Conservation (phyloP, 352 stramenopile genomes). For the Pythium aphanidermatum region DNA sequence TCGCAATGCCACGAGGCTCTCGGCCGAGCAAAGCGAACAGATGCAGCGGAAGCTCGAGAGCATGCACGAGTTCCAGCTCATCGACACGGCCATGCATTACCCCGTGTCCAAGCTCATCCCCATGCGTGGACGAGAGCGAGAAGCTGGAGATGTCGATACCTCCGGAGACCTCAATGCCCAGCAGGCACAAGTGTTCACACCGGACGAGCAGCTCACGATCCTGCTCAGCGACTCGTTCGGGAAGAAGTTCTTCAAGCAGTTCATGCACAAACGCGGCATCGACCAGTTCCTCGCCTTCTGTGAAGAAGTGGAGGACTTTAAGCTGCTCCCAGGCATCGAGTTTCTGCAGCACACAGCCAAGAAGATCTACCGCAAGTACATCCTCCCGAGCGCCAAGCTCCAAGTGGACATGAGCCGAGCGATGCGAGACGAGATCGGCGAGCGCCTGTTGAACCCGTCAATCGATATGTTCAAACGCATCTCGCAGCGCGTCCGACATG, state of each 20-base stretch:
- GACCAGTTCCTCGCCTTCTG: slow-evolving; percentile 70
- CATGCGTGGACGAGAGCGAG: neutral
- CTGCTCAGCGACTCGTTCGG: slow-evolving; percentile 49
- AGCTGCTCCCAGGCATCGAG: slow-evolving; percentile 71
- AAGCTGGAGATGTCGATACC: neutral
- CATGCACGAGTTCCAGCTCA: slow-evolving; percentile 65
- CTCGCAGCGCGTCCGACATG: slow-evolving; percentile 45
- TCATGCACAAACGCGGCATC: slow-evolving; percentile 58
- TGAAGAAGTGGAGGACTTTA: slow-evolving; percentile 75
- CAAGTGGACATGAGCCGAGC: slow-evolving; percentile 81
- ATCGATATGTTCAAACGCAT: slow-evolving; percentile 87
- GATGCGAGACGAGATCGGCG: slow-evolving; percentile 73
- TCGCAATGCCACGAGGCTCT: slow-evolving; percentile 22
- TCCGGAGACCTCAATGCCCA: neutral
- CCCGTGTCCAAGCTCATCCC: slow-evolving; percentile 69
- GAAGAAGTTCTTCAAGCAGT: slow-evolving; percentile 74
- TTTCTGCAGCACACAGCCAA: slow-evolving; percentile 80
- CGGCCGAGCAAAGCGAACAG: slow-evolving; percentile 39
- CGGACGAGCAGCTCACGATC: slow-evolving; percentile 39
- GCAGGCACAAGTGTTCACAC: slow-evolving; percentile 20
- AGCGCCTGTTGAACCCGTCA: slow-evolving; percentile 53
- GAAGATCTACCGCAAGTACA: slow-evolving; percentile 85
- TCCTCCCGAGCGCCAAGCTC: slow-evolving; percentile 61
- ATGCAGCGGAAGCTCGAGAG: slow-evolving; percentile 48
- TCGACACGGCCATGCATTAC: slow-evolving; percentile 67